Base-by-base conservation (phyloP, 371 early-diverging fungal species). In the Mortierella sp. region DNA sequence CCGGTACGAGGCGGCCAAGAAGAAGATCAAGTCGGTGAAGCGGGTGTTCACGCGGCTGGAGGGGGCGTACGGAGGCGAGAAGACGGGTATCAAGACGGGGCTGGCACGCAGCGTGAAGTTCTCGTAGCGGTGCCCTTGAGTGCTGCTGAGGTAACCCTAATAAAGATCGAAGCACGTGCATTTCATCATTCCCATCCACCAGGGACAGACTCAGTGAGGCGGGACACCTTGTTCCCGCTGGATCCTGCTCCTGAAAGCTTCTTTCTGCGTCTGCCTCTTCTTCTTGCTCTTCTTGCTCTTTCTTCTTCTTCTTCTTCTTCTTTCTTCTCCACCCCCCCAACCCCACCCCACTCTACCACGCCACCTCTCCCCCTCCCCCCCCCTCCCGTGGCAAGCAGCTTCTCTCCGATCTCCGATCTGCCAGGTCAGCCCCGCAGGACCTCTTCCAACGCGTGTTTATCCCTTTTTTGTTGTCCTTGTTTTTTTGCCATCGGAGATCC, bases 1-100 rank as follows among this genome's bases (percentile, higher is more conserved):
- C 81, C 92, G 91, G 84, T 98, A 87, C 85, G 97, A 94, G 66
- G 82, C 87, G 79, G 93, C 94, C 59, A 87, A 90, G 86, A 98
- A 96, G 90, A 95, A 93, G 79, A 81, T 98, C 78, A 84, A 86
- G 64, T 90, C 91, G 43, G 81, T 92, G 78, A 90, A 89, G 73
- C 83, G 89, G 16, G 88, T 96, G 43, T 87, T 85, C 61, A 85
- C 86, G 41, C 56, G 83, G 38, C 88, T 83, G 42, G 81, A 84
- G 56, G 86, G 91, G 38, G 80, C 85, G 30, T 98, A 98, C 82
- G 91, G 87, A 67, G 98, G 98, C 71, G 98, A 98, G 84, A 82
- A 84, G 71, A 96, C 97, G 10, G 97, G 98, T 86, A 97, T 98
- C 87, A 96, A 96, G 85, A 83, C 90, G 34, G 85, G 88, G 41